Evolutionary conservation across 1,139 yeast genomes (phyloP).

Genomic region (Blastobotrys petasosporus): DNA sequence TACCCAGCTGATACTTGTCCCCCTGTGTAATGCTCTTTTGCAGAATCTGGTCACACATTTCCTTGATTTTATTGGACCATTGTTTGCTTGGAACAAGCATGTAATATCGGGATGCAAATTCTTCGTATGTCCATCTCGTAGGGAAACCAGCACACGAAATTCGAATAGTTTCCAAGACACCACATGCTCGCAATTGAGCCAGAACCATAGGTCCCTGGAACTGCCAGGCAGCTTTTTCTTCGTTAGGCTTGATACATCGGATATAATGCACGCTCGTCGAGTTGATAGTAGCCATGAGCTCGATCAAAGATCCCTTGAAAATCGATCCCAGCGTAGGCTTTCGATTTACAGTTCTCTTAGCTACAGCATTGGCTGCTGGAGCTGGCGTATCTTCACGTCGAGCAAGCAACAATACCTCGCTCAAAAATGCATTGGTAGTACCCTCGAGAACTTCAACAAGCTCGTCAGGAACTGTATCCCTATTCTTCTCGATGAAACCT

Average conservation of each 20-base stretch:
- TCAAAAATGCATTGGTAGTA: constrained; percentile 59
- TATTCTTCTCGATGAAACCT: constrained; percentile 93
- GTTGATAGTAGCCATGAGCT: constrained; percentile 85
- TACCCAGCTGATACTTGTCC: constrained; percentile 70
- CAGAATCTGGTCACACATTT: constrained; percentile 63
- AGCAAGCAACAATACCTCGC: constrained; percentile 55
- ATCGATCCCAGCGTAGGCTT: constrained; percentile 95
- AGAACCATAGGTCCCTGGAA: constrained; percentile 94
- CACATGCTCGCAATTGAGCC: constrained; percentile 94
- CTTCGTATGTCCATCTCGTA: constrained; percentile 91
- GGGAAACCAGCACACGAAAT: constrained; percentile 99
- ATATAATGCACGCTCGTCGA: constrained; percentile 95
- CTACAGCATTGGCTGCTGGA: constrained; percentile 35
- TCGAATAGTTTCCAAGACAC: constrained; percentile 93
- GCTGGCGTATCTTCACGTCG: constrained; percentile 52
- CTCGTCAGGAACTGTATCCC: constrained; percentile 97
- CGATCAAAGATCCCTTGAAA: constrained; percentile 87
- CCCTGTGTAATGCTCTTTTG: constrained; percentile 55
- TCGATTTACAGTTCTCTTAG: constrained; percentile 45
- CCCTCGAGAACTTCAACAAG: constrained; percentile 77
- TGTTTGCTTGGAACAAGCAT: constrained; percentile 66
- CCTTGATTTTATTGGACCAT: constrained; percentile 59
- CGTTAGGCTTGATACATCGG: constrained; percentile 96
- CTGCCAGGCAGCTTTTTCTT: constrained; percentile 90
- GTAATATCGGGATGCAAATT: constrained; percentile 86